phyloP scores from a whole-genome alignment of 2,329 filamentous ascomycete genomes.

The Parasarocladium wereldwijsianum region DNA sequence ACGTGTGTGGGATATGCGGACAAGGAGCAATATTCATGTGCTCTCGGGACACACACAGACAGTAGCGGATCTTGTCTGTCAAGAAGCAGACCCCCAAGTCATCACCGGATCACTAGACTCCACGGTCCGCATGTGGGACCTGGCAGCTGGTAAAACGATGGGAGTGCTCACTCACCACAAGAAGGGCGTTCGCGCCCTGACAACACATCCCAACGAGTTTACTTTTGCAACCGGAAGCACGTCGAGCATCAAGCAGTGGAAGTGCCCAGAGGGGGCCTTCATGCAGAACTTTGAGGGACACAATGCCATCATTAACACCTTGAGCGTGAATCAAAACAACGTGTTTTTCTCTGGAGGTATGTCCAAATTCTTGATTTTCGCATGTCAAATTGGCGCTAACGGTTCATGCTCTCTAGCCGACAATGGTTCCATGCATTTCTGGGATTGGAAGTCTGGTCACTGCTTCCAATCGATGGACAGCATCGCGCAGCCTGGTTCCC shows the following conservation, averaged over 20 bases:
- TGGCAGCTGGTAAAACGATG: constrained; percentile 93
- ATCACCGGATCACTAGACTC: constrained; percentile 87
- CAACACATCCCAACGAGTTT: constrained; percentile 81
- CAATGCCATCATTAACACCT: constrained; percentile 88
- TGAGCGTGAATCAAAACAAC: constrained; percentile 88
- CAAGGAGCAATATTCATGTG: constrained; percentile 88
- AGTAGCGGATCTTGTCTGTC: constrained; percentile 76
- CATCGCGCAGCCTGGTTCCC: constrained; percentile 80
- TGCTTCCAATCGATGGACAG: constrained; percentile 83
- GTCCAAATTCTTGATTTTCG: constrained; percentile 6
- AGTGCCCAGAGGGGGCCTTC: constrained; percentile 92
- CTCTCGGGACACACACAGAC: constrained; percentile 83
- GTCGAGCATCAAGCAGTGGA: constrained; percentile 97
- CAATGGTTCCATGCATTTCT: constrained; percentile 93
- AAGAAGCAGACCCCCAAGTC: constrained; percentile 92
- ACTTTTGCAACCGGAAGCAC: constrained; percentile 91
- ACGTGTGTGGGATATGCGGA: constrained; percentile 97
- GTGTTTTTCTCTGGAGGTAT: constrained; percentile 76
- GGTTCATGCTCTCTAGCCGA: constrained; percentile 35
- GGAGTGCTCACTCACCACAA: constrained; percentile 96
- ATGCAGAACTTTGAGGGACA: constrained; percentile 99
- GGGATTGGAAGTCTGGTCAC: constrained; percentile 97
- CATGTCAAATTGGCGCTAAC: neutral
- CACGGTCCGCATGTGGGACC: constrained; percentile 85
- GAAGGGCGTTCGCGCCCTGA: constrained; percentile 78